Percentiles rank a stretch among this genome's conserved stretches.
Conservation (phyloP, 805 yeast species). For the Teunomyces lycoperdinae region DNA sequence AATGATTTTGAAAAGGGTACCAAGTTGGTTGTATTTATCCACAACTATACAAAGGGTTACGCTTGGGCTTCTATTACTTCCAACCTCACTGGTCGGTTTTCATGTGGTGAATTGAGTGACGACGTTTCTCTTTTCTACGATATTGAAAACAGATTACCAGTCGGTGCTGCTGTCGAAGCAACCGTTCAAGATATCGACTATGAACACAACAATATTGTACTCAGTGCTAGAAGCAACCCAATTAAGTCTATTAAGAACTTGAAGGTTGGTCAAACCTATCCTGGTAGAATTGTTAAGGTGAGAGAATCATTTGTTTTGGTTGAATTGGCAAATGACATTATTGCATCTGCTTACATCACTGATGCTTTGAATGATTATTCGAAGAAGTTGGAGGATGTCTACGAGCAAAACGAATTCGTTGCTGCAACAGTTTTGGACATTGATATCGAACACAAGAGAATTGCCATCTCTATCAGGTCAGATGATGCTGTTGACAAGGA, state of each 20-base stretch:
- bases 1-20: slow-evolving; percentile 49
- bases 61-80: slow-evolving; percentile 74
- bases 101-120: slow-evolving; percentile 60
- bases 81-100: slow-evolving; percentile 59
- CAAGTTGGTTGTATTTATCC: slow-evolving; percentile 58
- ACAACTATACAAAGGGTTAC: slow-evolving; percentile 56
- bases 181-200: slow-evolving; percentile 52
- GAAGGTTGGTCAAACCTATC: slow-evolving; percentile 51
- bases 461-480: slow-evolving; percentile 64
- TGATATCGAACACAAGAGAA: slow-evolving; percentile 48
- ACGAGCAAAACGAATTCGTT: slow-evolving; percentile 50
- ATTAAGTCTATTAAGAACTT: slow-evolving; percentile 48
- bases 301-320: slow-evolving; percentile 61
- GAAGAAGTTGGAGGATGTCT: slow-evolving; percentile 48
- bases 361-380: slow-evolving; percentile 75
- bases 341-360: slow-evolving; percentile 66
- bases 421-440: slow-evolving; percentile 53
- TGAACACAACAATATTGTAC: slow-evolving; percentile 48
- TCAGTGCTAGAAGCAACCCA: slow-evolving; percentile 48
- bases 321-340: slow-evolving; percentile 60
- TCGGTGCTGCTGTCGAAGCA: slow-evolving; percentile 68
- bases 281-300: slow-evolving; percentile 62
- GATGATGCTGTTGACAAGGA: slow-evolving; percentile 48
- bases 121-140: slow-evolving; percentile 46
- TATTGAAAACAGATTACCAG: slow-evolving; percentile 58